Conservation (phyloP, 768 basidiomycete genomes). For the Naganishia friedmannii region DNA sequence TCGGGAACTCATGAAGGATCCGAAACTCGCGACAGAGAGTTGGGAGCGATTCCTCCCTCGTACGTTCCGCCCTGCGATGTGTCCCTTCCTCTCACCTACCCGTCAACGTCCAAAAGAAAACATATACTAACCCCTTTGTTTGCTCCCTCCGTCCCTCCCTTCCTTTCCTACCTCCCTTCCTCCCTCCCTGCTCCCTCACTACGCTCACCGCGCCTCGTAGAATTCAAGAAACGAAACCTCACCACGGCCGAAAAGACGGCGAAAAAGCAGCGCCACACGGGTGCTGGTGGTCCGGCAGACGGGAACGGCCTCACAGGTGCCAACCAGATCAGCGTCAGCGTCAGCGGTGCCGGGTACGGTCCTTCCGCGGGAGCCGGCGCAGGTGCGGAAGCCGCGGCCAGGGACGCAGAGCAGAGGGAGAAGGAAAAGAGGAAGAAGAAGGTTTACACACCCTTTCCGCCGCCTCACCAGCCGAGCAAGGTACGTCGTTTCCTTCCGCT, state of each 20-base stretch:
- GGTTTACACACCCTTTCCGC: slow-evolving; percentile 97
- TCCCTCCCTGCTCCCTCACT: too few species aligned
- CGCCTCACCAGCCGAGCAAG: slow-evolving; percentile 87
- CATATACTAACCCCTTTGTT: not conserved
- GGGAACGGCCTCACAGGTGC: slow-evolving; percentile 12
- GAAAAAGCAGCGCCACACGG: slow-evolving; percentile 69
- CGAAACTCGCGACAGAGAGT: slow-evolving; percentile 84
- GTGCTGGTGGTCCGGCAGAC: slow-evolving; percentile 26
- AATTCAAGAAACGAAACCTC: slow-evolving; percentile 88
- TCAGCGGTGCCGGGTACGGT: slow-evolving; percentile 7
- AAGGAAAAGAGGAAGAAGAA: slow-evolving; percentile 73
- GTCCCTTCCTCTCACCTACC: not conserved
- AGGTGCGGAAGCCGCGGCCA: not conserved
- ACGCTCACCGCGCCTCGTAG: slow-evolving; percentile 31
- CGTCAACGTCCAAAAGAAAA: too few species aligned
- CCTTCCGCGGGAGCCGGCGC: not conserved
- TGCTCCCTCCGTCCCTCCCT: not conserved
- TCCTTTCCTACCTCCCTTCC: not conserved
- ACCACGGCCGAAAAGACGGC: slow-evolving; percentile 90
- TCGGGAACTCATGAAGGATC: slow-evolving; percentile 95
- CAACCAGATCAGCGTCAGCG: slow-evolving; percentile 20
- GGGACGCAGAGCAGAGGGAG: slow-evolving; percentile 38
- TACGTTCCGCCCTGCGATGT: slow-evolving; percentile 38
- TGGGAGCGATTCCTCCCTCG: slow-evolving; percentile 96
- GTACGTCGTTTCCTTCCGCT: slow-evolving; percentile 41